Evolutionary conservation across 2,329 filamentous ascomycete species (phyloP), one percentile per base, ranked within the genome.

Genomic region (Incumbomyces lentus): DNA sequence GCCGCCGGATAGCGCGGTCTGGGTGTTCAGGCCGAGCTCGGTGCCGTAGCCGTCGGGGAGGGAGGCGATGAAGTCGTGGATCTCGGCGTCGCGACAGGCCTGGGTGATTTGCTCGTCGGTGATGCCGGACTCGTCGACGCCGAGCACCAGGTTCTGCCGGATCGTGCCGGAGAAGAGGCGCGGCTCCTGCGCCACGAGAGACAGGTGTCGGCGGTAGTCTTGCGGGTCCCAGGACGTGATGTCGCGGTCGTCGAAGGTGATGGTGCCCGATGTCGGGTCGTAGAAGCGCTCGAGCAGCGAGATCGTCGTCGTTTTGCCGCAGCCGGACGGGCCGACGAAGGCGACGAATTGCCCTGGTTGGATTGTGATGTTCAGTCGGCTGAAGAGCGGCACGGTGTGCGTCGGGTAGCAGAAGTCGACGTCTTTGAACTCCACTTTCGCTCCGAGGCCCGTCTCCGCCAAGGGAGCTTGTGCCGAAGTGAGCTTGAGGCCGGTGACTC

Each of bases 331-430:
- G 1, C 70, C 70, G 16, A 72, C 70, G 31, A 73, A 66, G 6
- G 69, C 70, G 4, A 62, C 64, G 46, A 68, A 70, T 39, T 66
- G 63, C 6, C 69, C 68, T 2, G 62, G 60, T 36, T 62, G 48
- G 33, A 68, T 62, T 8, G 52, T 52, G 11, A 68, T 41, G 35
- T 59, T 60, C 14, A 68, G 54, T 0, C 88, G 88, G 19, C 86
- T 82, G 2, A 95, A 78, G 1, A 95, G 17, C 56, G 54, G 0
- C 86, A 14, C 86, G 84, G 32, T 95, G 88, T 5, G 87, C 88
- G 10, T 92, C 90, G 62, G 52, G 47, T 68, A 68, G 52, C 62
- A 54, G 59, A 68, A 68, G 2, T 55, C 46, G 12, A 68, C 55
- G 3, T 60, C 48, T 10, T 55, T 49, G 34, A 68, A 57, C 14